Conservation (phyloP, 2,329 filamentous ascomycete genomes). For the Aschersonia sp. region DNA sequence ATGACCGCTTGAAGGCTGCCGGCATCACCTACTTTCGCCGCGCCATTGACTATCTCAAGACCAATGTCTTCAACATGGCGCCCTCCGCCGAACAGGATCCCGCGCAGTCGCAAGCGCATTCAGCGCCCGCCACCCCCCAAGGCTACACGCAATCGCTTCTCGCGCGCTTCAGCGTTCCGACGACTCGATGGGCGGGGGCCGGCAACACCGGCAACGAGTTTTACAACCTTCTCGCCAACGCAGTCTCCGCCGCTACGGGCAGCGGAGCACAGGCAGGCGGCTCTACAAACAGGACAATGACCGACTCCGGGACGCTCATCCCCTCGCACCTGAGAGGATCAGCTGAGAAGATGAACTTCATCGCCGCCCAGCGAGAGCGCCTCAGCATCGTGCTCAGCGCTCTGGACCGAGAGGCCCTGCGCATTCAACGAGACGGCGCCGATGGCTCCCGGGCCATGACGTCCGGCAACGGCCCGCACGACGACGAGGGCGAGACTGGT, state of each 20-base stretch:
- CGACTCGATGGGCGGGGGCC: slow-evolving; percentile 41
- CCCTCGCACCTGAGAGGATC: slow-evolving; percentile 52
- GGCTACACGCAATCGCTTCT: slow-evolving; percentile 71
- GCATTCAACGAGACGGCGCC: slow-evolving; percentile 25
- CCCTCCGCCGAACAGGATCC: slow-evolving; percentile 20
- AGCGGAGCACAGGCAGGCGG: slow-evolving; percentile 15
- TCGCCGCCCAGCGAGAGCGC: slow-evolving; percentile 65
- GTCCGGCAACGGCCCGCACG: slow-evolving; percentile 9
- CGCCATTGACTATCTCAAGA: slow-evolving; percentile 56
- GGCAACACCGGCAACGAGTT: slow-evolving; percentile 46
- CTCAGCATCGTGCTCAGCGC: slow-evolving; percentile 62
- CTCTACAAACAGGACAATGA: slow-evolving; percentile 4
- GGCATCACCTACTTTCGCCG: slow-evolving; percentile 65
- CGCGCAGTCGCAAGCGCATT: slow-evolving; percentile 23
- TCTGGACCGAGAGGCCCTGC: slow-evolving; percentile 64
- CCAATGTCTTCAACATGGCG: slow-evolving; percentile 59
- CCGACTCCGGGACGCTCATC: slow-evolving; percentile 46
- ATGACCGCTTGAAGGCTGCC: slow-evolving; percentile 63
- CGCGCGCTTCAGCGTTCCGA: slow-evolving; percentile 72
- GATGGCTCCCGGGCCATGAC: slow-evolving; percentile 2
- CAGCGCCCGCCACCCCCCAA: slow-evolving; percentile 27
- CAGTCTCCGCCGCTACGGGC: slow-evolving; percentile 48
- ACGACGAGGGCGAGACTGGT: slow-evolving; percentile 17
- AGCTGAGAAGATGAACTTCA: slow-evolving; percentile 57
- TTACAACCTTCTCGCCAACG: slow-evolving; percentile 63